A percentile compares a stretch with the other conserved stretches of the same genome.
Evolutionary conservation across 1,284 basidiomycete genomes (phyloP).

Genomic region (Grifola frondosa): DNA sequence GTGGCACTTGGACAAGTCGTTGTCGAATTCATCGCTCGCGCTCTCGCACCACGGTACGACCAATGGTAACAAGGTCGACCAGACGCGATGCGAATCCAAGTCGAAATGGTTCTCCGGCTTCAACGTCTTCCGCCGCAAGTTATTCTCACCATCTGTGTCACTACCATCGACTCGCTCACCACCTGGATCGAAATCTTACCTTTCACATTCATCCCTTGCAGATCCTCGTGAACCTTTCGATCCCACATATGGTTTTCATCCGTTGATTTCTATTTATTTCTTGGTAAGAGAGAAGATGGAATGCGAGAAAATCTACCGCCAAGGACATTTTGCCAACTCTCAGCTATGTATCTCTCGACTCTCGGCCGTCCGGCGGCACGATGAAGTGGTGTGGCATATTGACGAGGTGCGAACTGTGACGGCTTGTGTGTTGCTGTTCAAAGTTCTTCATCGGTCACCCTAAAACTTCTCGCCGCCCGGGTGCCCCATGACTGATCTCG

Average conservation of each 20-base stretch:
- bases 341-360: too few species aligned
- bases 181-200: constrained; percentile 53
- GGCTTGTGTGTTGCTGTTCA: too few species aligned
- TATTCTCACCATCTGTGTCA: constrained; percentile 72
- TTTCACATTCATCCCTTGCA: constrained; percentile 42
- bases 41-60: constrained; percentile 54
- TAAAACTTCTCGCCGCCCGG: too few species aligned
- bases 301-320: constrained; percentile 87
- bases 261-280: constrained; percentile 93
- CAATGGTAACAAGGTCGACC: constrained; percentile 38
- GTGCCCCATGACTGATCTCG: too few species aligned
- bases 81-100: constrained; percentile 52
- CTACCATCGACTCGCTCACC: constrained; percentile 50
- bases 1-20: constrained; percentile 46
- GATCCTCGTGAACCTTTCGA: constrained; percentile 61
- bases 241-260: constrained; percentile 91
- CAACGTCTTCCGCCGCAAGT: constrained; percentile 89
- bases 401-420: too few species aligned
- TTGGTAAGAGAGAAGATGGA: constrained; percentile 93
- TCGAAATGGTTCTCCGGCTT: constrained; percentile 82
- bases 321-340: constrained; percentile 90
- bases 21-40: constrained; percentile 64
- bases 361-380: too few species aligned
- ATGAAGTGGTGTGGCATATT: too few species aligned
- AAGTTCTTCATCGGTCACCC: too few species aligned